Percentiles rank a stretch among this genome's conserved stretches.
These are phyloP conservation scores for Heterobasidion parviporum DNA, from an alignment of 1,284 basidiomycete species.

Conservation along the genomic window DNA sequence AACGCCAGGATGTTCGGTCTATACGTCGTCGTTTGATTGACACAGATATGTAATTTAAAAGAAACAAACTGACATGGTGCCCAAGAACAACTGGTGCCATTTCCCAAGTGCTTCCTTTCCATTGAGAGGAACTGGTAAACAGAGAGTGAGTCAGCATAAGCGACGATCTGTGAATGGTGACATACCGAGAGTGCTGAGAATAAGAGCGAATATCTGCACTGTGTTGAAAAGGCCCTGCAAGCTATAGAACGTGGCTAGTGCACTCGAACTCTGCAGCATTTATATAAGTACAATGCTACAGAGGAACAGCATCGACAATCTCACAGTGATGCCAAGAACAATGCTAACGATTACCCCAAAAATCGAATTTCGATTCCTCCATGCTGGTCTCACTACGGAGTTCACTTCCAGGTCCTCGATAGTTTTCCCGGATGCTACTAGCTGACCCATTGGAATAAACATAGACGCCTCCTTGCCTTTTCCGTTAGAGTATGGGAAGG, in stretches of 20 bases:
- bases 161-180: neutral
- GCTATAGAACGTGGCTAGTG: slow-evolving; percentile 58
- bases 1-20: slow-evolving; percentile 67
- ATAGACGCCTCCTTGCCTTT: slow-evolving; percentile 23
- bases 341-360: slow-evolving; percentile 31
- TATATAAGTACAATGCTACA: neutral
- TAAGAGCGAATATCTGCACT: slow-evolving; percentile 61
- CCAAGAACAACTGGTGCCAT: slow-evolving; percentile 52
- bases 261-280: slow-evolving; percentile 50
- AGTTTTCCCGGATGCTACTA: slow-evolving; percentile 37
- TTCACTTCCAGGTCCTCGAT: slow-evolving; percentile 57
- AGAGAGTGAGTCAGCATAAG: neutral
- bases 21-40: slow-evolving; percentile 6
- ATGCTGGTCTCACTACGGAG: slow-evolving; percentile 33
- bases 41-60: slow-evolving; percentile 2
- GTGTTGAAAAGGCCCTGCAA: slow-evolving; percentile 60
- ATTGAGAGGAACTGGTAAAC: slow-evolving; percentile 32
- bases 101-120: slow-evolving; percentile 29
- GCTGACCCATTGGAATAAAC: slow-evolving; percentile 56
- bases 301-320: slow-evolving; percentile 13
- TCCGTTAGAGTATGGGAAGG: slow-evolving; percentile 19
- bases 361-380: slow-evolving; percentile 46
- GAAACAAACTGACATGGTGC: slow-evolving; percentile 46
- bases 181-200: slow-evolving; percentile 57
- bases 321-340: slow-evolving; percentile 45